Evolutionary conservation across 2,329 filamentous ascomycete species (phyloP), one percentile per base, ranked within the genome.

Genomic region (Penicillium crustosum): DNA sequence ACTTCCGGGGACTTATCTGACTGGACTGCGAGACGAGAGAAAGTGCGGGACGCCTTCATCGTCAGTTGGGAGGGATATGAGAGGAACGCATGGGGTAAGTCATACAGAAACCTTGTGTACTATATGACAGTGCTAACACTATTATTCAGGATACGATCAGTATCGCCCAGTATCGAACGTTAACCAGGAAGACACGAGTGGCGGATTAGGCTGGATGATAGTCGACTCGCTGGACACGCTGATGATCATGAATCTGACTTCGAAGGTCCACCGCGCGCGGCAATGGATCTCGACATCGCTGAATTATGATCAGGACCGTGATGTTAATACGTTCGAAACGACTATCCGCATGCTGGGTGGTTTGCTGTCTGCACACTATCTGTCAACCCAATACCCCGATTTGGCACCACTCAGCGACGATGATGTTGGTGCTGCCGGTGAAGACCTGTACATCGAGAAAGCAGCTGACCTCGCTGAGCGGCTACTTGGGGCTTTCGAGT

Each of bases 281-380:
- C 85, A 96, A 70, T 99, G 94, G 94, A 86, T 99, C 48, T 83
- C 90, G 2, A 88, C 86, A 5, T 87, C 87, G 8, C 77, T 97
- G 61, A 88, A 87, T 12, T 97, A 95, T 77, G 88, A 97, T 59
- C 91, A 96, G 74, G 83, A 97, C 68, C 92, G 97, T 73, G 91
- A 97, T 72, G 93, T 99, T 55, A 97, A 92, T 74, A 97, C 92
- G 0, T 99, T 97, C 68, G 94, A 99, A 78, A 97, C 93, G 8
- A 97, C 93, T 0, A 97, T 97, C 68, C 89, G 94, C 52, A 97
- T 97, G 93, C 81, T 99, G 49, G 94, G 94, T 17, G 94, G 94
- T 12, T 81, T 99, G 42, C 81, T 99, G 35, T 93, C 93, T 2
- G 94, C 94, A 10, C 92, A 99, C 73, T 97, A 97, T 75, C 82